Base-by-base conservation (phyloP, 2,329 filamentous ascomycete genomes). In the Xylariaceae sp. region DNA sequence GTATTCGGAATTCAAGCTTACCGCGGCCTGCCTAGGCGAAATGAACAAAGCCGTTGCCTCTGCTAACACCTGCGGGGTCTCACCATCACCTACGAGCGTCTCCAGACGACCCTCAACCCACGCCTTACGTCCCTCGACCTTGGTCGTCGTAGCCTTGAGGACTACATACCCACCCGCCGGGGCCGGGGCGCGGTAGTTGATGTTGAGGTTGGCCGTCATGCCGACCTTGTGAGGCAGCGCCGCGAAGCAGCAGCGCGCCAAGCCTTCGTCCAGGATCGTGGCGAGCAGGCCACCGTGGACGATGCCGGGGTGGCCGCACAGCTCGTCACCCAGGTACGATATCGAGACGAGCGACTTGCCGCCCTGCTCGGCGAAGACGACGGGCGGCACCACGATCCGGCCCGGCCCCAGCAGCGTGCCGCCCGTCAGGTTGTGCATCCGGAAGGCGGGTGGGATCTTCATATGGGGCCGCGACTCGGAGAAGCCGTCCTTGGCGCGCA, bases 51-150 rank as follows among this genome's bases (percentile, higher is more conserved):
- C 92, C 70, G 89, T 89, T 0, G 91, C 93, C 75, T 96, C 90
- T 7, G 89, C 91, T 56, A 97, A 73, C 46, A 93, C 81, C 16
- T 81, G 75, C 1, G 87, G 86, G 65, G 81, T 78, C 73, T 87
- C 82, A 7, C 85, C 84, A 32, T 85, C 79, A 64, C 77, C 78
- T 21, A 80, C 83, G 58, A 98, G 75, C 52, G 90, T 88, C 81
- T 96, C 92, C 66, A 98, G 87, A 65, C 85, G 84, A 1, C 91
- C 95, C 75, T 90, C 88, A 1, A 97, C 91, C 91, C 91, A 97
- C 12, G 92, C 93, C 78, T 98, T 98, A 60, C 95, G 82, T 1
- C 95, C 93, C 70, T 98, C 92, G 1, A 93, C 89, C 77, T 89
- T 93, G 9, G 84, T 87, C 19, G 93, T 96, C 70, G 86, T 84